A percentile compares a stretch with the other conserved stretches of the same genome.
Conservation (phyloP, 164 flowering plant species). For the Magnolia changhungtana region DNA sequence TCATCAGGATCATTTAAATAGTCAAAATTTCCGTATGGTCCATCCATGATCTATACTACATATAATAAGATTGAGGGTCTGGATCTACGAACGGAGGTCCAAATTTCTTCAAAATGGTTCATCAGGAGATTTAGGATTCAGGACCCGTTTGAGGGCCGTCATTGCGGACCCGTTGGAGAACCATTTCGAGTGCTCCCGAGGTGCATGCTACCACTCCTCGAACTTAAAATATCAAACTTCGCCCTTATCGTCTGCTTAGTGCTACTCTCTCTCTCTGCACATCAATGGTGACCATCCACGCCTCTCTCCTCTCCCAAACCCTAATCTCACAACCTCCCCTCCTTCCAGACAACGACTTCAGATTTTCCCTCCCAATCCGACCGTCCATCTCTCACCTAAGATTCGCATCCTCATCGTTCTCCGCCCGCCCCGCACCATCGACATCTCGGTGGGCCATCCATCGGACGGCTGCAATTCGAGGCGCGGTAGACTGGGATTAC, state of each 20-base stretch:
- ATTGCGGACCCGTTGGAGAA: background rate
- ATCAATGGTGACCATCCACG: slow-evolving; percentile 22
- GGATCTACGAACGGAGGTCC: no score
- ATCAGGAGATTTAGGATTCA: no score
- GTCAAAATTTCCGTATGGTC: no score
- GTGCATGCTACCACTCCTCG: background rate
- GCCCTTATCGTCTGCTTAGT: background rate
- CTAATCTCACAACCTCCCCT: slow-evolving; percentile 22
- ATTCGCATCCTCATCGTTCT: slow-evolving; percentile 11
- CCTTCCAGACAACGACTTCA: background rate
- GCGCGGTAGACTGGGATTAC: slow-evolving; percentile 46
- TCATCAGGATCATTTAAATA: no score
- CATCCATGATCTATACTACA: no score
- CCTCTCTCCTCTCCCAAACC: slow-evolving; percentile 34
- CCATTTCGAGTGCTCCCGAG: background rate
- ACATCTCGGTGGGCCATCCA: background rate
- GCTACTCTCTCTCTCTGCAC: background rate
- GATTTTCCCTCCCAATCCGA: background rate
- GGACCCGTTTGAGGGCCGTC: no score
- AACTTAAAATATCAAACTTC: background rate
- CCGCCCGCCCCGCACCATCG: background rate
- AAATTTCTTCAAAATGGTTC: no score
- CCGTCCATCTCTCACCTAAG: slow-evolving; percentile 13
- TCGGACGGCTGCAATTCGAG: slow-evolving; percentile 17
- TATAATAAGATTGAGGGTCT: no score